Base-by-base conservation (phyloP, 495 filamentous ascomycete species). In the Penicillium taxi region DNA sequence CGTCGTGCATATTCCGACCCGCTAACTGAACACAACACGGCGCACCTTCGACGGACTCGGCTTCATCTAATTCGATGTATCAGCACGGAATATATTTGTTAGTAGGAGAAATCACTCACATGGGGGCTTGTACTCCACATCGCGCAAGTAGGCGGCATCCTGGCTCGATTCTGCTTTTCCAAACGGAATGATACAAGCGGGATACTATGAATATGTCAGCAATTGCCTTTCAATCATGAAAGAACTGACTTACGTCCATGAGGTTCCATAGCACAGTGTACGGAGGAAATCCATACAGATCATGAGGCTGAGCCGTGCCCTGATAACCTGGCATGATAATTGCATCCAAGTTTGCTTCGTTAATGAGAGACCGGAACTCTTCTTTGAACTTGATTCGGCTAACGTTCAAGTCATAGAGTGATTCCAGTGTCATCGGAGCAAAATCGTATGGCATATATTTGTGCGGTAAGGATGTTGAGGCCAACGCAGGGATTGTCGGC, bases 231-330 rank as follows among this genome's bases (percentile, higher is more conserved):
- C 13, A 18, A 26, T 11, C n/a, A 35, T 9, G 2, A n/a, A 12
- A 14, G 2, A 9, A 1, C 0, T 1, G 12, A 44, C 50, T 39
- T 23, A 55, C 44, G 24, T 55, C 47, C 8, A 42, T 14, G 1
- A 48, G n/a, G 20, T 45, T 55, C 32, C 37, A 39, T 4, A 54
- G 11, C 6, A 38, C 37, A 11, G 47, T 54, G 12, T 51, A 51
- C 2, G 44, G 29, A 8, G 30, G 19, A 9, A 43, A 36, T 6
- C 42, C 47, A 23, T 32, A 45, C 0, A 35, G 9, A 26, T 52
- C 45, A 29, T 48, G 45, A 7, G 37, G 31, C 4, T 32, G 37
- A 16, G 45, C 48, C 7, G 45, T 48, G 15, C 44, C 31, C 21
- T 45, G 45, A 18, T 52, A 48, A 4, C 45, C 45, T 11, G 45